Evolutionary conservation across 192 early-diverging fungal species (phyloP), one percentile per base, ranked within the genome.

Genomic region (Coemansia erecta): DNA sequence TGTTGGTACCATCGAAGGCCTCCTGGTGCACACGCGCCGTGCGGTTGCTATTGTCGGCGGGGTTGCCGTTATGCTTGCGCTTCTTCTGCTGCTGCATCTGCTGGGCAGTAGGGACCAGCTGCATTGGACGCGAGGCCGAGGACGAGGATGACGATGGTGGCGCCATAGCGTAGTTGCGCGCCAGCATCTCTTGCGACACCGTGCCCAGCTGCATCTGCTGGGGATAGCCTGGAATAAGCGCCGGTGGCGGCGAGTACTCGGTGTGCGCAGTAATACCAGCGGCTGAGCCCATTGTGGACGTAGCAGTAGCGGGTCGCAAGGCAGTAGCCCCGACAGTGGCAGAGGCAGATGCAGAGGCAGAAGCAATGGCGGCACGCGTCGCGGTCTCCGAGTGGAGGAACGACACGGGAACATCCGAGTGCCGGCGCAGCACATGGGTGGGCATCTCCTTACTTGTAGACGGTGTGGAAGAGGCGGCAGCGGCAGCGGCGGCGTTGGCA

Each of bases 1-100:
- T 68, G 49, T 77, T 71, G n/a, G 74, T 71, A 47, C 74, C 74
- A 41, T 77, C 74, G 28, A 77, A 77, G 12, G 74, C 68, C 48
- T 70, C 74, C 31, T 77, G 68, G 54, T 77, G 68, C 31, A 77
- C 74, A 19, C 74, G 74, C 50, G 74, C 74, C 18, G 57, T 55
- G 43, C 60, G 56, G 56, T 54, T 70, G 28, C 63, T 53, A 46
- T 59, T 62, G 26, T 13, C n/a, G 33, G 53, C 64, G 46, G 53
- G 46, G 33, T 19, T 37, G 15, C 48, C 39, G 4, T 26, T 40
- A 26, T 58, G 54, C 68, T 77, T 77, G 52, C 64, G 62, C 59
- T 63, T 67, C 52, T 56, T 76, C 41, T 56, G 23, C 33, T 44
- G 47, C 10, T 35, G 46, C 46, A 40, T 35, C 41, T 15, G 15